These are phyloP conservation scores for Coemansia sp. DNA, from an alignment of 192 early-diverging fungal species.

Conservation along the genomic window DNA sequence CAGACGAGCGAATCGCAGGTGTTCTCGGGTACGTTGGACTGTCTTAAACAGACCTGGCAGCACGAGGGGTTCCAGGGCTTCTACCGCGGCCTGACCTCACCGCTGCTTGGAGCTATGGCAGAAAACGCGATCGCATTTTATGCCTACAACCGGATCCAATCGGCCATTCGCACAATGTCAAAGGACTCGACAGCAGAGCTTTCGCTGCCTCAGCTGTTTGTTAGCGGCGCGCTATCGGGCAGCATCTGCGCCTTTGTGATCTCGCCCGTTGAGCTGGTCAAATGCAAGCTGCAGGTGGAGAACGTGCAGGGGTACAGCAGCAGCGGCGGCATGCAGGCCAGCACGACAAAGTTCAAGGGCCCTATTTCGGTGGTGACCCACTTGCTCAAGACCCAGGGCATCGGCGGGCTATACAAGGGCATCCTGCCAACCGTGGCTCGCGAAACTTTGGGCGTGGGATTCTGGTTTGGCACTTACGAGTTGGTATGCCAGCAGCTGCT, in stretches of 20 bases:
- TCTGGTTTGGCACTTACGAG: conserved; percentile 98
- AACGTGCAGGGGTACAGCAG: conserved; percentile 50
- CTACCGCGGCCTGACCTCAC: conserved; percentile 90
- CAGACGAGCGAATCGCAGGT: conserved; percentile 66
- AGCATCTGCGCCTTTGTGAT: conserved; percentile 83
- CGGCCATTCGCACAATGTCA: conserved; percentile 54
- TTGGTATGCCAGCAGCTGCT: conserved; percentile 60
- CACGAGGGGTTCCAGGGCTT: conserved; percentile 82
- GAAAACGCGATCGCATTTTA: conserved; percentile 92
- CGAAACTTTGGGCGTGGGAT: conserved; percentile 87
- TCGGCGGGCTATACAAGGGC: conserved; percentile 50
- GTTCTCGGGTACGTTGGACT: conserved; percentile 81
- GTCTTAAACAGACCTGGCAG: conserved; percentile 69
- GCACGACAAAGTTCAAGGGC: conserved; percentile 47
- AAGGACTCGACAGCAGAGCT: conserved; percentile 45
- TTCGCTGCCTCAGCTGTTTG: conserved; percentile 64
- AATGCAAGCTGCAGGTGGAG: conserved; percentile 95
- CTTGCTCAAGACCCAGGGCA: conserved; percentile 55
- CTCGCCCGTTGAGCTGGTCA: conserved; percentile 94
- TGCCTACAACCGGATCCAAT: conserved; percentile 82
- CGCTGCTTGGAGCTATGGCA: conserved; percentile 89
- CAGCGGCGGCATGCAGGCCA: neutral
- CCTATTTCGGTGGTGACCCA: conserved; percentile 58
- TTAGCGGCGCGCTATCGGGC: conserved; percentile 84
- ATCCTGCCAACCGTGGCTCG: conserved; percentile 71